Conservation (phyloP, 805 yeast species). For the Cyberlindnera xylosilytica region DNA sequence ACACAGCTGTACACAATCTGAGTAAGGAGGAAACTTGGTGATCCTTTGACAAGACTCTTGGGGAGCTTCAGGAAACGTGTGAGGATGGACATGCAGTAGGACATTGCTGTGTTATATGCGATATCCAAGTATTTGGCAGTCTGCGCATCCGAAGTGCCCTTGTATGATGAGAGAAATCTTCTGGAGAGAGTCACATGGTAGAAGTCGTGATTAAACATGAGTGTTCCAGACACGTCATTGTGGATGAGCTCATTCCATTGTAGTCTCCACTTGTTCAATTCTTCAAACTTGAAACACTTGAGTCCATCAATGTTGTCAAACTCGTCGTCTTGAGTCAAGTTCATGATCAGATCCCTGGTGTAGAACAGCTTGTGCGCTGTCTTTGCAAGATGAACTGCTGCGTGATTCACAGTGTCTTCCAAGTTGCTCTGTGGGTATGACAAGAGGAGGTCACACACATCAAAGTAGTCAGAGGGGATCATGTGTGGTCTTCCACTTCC, state of each 20-base stretch:
- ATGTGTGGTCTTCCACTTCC: conserved; percentile 47
- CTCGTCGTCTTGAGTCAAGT: conserved; percentile 22
- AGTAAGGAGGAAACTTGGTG: conserved; percentile 49
- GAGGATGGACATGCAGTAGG: conserved; percentile 43
- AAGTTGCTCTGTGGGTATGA: conserved; percentile 47
- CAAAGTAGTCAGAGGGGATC: conserved; percentile 35
- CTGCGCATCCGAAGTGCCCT: conserved; percentile 21
- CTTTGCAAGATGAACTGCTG: conserved; percentile 42
- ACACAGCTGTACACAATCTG: conserved; percentile 55
- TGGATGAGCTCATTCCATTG: conserved; percentile 44
- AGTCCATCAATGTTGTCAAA: conserved; percentile 14
- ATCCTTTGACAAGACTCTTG: conserved; percentile 47
- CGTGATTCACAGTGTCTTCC: conserved; percentile 53
- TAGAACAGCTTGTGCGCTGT: conserved; percentile 26
- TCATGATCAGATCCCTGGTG: conserved; percentile 20
- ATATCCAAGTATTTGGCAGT: conserved; percentile 27
- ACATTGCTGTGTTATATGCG: conserved; percentile 40
- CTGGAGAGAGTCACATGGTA: conserved; percentile 41
- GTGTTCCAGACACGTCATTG: conserved; percentile 46
- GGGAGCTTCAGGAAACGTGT: conserved; percentile 43
- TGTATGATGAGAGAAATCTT: conserved; percentile 34
- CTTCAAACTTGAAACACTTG: conserved; percentile 21
- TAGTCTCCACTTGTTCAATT: conserved; percentile 39
- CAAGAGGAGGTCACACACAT: conserved; percentile 41
- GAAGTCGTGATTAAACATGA: conserved; percentile 46